Percentiles rank a stretch among this genome's conserved stretches.
These are phyloP conservation scores for Venturia aucupariae DNA, from an alignment of 2,329 filamentous ascomycete species.

Conservation along the genomic window DNA sequence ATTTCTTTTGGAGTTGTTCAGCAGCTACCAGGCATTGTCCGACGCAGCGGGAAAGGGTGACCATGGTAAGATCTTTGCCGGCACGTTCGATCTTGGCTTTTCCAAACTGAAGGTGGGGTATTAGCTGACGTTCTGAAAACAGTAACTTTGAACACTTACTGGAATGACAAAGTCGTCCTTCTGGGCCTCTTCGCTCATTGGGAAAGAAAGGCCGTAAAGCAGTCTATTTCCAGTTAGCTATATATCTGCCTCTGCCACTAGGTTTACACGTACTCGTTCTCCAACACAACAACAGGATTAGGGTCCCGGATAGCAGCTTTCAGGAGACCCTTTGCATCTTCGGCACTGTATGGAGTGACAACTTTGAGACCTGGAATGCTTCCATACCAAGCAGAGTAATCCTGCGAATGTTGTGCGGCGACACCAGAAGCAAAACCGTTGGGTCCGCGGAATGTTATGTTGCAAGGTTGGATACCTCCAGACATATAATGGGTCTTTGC, in stretches of 20 bases:
- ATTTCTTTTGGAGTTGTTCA: constrained; percentile 88
- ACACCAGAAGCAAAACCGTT: constrained; percentile 97
- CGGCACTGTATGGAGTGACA: constrained; percentile 87
- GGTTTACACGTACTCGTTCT: constrained; percentile 37
- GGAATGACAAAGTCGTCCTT: constrained; percentile 94
- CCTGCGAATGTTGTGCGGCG: constrained; percentile 95
- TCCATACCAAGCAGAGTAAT: constrained; percentile 98
- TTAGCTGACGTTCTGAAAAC: neutral
- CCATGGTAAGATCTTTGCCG: constrained; percentile 93
- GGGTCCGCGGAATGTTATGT: constrained; percentile 98
- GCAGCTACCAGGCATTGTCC: constrained; percentile 84
- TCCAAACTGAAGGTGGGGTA: constrained; percentile 51
- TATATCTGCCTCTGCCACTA: constrained; percentile 16
- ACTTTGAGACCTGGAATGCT: constrained; percentile 97
- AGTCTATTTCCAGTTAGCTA: constrained; percentile 40
- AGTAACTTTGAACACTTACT: constrained; percentile 25
- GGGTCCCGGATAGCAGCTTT: constrained; percentile 98
- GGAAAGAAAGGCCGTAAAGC: constrained; percentile 88
- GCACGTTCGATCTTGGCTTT: constrained; percentile 98
- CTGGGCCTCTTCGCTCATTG: constrained; percentile 94
- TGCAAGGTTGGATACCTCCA: constrained; percentile 97
- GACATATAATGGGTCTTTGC: constrained; percentile 99
- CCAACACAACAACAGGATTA: constrained; percentile 75
- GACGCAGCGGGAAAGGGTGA: constrained; percentile 89
- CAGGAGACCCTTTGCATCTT: constrained; percentile 95